A percentile compares a stretch with the other conserved stretches of the same genome.
Conservation (phyloP, 148 eudicot genomes). For the Persicaria tinctoria region DNA sequence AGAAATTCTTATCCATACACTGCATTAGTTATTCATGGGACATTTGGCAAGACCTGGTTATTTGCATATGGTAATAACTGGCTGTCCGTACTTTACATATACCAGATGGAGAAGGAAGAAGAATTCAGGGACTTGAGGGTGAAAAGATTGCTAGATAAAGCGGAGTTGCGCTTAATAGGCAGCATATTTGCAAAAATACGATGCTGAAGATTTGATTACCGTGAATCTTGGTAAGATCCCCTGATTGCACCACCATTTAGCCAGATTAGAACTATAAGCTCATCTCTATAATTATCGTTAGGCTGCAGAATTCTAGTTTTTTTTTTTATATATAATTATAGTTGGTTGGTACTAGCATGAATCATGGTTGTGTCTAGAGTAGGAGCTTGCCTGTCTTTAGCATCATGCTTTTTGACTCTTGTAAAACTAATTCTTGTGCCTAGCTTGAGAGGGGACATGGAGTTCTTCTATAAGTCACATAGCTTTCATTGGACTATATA, state of each 20-base stretch:
- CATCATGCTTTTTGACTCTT: neutral
- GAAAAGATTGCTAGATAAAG: conserved; percentile 24
- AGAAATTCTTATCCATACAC: neutral
- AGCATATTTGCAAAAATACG: conserved; percentile 20
- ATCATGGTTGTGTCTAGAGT: neutral
- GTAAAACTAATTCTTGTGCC: neutral
- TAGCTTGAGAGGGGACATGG: neutral
- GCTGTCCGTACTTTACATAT: neutral
- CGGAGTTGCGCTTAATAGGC: conserved; percentile 21
- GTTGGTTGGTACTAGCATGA: neutral
- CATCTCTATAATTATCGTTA: neutral
- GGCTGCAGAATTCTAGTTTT: neutral
- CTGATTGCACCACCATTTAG: conserved; percentile 16
- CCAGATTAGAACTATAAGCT: conserved; percentile 16
- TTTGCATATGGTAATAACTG: neutral
- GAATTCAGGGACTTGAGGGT: conserved; percentile 25
- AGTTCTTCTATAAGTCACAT: neutral
- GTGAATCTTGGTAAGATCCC: conserved; percentile 9
- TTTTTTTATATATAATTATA: no score
- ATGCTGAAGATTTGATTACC: neutral
- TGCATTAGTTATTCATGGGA: neutral
- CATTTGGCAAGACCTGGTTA: neutral
- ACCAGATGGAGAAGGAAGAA: conserved; percentile 37
- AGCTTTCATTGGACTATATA: no score
- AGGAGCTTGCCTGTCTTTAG: neutral